These are phyloP conservation scores for Cinchona pubescens DNA, from an alignment of 257 asterid species.

Conservation along the genomic window DNA sequence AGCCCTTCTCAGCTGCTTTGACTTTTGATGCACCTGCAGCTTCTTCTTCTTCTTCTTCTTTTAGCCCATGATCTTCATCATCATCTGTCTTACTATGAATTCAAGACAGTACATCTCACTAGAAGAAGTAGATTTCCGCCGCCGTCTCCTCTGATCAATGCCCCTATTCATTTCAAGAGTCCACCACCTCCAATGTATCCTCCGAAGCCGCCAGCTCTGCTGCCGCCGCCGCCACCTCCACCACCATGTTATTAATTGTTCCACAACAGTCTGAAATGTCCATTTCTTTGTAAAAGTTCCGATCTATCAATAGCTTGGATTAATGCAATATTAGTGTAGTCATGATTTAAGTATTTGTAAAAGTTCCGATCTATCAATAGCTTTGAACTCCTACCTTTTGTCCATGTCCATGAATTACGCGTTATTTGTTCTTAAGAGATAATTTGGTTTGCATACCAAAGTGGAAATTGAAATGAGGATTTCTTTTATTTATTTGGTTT, in stretches of 20 bases:
- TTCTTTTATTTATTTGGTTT: no score
- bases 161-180: background rate
- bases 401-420: no score
- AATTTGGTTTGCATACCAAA: no score
- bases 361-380: no score
- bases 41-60: no score
- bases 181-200: background rate
- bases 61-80: no score
- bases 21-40: background rate
- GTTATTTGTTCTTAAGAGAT: no score
- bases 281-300: no score
- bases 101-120: background rate
- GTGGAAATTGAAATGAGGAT: no score
- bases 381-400: no score
- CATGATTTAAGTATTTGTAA: no score
- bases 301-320: no score
- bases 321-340: background rate
- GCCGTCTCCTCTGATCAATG: background rate
- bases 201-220: background rate
- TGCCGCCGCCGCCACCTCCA: background rate
- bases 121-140: background rate
- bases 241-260: constrained; percentile 1
- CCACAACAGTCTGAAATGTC: background rate
- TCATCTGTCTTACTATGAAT: background rate
- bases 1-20: background rate